These are phyloP conservation scores for Saururus chinensis DNA, from an alignment of 164 flowering plant genomes.

Conservation along the genomic window DNA sequence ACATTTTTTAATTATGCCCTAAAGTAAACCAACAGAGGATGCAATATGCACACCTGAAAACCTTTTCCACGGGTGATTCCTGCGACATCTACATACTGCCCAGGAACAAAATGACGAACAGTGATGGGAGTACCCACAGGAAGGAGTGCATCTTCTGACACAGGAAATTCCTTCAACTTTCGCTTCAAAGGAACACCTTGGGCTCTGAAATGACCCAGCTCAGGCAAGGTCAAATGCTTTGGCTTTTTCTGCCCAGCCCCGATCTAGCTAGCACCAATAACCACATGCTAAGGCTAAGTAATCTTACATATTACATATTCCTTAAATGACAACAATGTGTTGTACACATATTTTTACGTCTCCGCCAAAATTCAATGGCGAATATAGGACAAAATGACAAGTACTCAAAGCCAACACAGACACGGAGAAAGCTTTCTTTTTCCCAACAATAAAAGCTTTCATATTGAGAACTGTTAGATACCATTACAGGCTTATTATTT, in stretches of 20 bases:
- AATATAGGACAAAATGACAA: neutral
- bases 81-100: conserved; percentile 84
- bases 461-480: neutral
- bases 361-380: neutral
- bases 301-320: too few relatives aligned
- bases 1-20: too few relatives aligned
- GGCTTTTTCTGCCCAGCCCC: conserved; percentile 94
- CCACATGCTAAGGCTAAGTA: neutral
- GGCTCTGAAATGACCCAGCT: conserved; percentile 95
- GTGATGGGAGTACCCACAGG: conserved; percentile 73
- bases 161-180: conserved; percentile 88
- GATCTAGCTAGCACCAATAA: conserved; percentile 50
- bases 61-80: conserved; percentile 93
- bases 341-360: neutral
- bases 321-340: too few relatives aligned
- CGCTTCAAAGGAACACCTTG: conserved; percentile 94
- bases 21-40: neutral
- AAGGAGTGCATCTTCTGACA: conserved; percentile 89
- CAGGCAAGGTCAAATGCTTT: conserved; percentile 87
- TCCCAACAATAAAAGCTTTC: neutral
- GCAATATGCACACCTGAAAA: conserved; percentile 55
- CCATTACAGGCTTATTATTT: neutral
- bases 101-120: conserved; percentile 95
- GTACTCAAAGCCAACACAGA: neutral
- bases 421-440: neutral